Evolutionary conservation across 208 protist species (phyloP).

Genomic region (Trichomonas gallinae): DNA sequence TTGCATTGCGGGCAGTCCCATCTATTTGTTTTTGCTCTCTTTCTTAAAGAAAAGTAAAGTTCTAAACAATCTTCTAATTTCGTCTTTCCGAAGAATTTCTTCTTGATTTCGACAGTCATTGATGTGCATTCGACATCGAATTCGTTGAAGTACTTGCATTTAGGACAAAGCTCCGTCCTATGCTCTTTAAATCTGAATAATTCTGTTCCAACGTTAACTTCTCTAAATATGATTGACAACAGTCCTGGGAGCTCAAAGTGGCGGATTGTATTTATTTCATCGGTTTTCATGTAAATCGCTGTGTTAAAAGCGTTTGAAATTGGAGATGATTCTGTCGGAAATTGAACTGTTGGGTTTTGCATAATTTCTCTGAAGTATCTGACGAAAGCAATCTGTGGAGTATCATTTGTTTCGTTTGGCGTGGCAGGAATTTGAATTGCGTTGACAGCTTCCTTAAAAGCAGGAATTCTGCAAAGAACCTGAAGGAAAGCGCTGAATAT

Average conservation of each 20-base stretch:
- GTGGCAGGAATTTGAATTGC: background rate
- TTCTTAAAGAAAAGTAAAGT: background rate
- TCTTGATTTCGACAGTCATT: background rate
- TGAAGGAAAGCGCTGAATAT: background rate
- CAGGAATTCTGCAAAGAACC: background rate
- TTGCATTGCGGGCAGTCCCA: background rate
- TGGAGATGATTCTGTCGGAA: background rate
- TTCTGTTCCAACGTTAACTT: background rate
- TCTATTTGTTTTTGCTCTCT: background rate
- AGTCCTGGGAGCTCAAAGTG: background rate
- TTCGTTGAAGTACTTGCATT: background rate
- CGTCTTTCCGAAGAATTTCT: background rate
- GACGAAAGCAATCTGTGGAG: background rate
- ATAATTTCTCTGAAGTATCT: background rate
- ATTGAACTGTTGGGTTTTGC: background rate
- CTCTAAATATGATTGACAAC: background rate
- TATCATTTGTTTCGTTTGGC: background rate
- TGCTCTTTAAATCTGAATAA: background rate
- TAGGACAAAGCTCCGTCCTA: background rate
- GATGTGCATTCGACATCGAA: background rate
- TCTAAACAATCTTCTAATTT: background rate
- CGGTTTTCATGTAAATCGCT: background rate
- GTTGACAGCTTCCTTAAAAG: background rate
- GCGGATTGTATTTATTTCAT: background rate
- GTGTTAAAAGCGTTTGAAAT: background rate